phyloP scores from a whole-genome alignment of 2,329 filamentous ascomycete species.

The Daldinia sp. region DNA sequence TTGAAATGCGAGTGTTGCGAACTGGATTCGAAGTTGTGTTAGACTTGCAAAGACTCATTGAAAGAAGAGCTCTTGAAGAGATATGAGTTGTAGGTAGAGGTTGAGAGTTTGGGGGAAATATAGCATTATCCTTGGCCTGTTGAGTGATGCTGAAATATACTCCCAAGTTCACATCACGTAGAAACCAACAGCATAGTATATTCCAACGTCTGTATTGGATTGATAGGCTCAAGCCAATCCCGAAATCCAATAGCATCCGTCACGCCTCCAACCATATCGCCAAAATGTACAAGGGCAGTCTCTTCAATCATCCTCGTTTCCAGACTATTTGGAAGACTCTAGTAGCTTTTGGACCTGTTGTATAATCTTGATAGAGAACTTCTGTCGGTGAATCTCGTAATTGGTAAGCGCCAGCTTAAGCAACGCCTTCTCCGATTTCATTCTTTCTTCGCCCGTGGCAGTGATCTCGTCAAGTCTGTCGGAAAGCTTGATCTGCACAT shows the following conservation, averaged over 20 bases:
- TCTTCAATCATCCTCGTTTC: background rate
- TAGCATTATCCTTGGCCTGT: no score
- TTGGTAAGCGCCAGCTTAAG: background rate
- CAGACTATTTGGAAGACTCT: background rate
- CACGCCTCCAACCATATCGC: background rate
- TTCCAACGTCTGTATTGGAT: background rate
- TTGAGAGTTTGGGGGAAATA: no score
- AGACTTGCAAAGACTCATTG: no score
- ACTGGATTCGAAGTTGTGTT: no score
- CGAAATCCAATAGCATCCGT: background rate
- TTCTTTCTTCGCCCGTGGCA: background rate
- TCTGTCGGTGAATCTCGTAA: conserved; percentile 8
- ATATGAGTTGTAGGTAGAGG: no score
- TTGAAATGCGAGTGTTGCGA: no score
- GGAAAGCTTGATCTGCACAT: conserved; percentile 5
- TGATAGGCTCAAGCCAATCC: background rate
- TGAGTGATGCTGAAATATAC: no score
- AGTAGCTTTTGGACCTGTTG: conserved; percentile 5
- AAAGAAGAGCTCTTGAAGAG: no score
- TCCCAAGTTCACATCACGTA: no score
- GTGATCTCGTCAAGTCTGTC: background rate
- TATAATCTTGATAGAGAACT: background rate
- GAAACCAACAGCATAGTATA: background rate
- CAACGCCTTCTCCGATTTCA: conserved; percentile 1
- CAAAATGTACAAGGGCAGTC: background rate